Evolutionary conservation across 2,329 filamentous ascomycete species (phyloP).

Genomic region (Zymoseptoria passerinii): DNA sequence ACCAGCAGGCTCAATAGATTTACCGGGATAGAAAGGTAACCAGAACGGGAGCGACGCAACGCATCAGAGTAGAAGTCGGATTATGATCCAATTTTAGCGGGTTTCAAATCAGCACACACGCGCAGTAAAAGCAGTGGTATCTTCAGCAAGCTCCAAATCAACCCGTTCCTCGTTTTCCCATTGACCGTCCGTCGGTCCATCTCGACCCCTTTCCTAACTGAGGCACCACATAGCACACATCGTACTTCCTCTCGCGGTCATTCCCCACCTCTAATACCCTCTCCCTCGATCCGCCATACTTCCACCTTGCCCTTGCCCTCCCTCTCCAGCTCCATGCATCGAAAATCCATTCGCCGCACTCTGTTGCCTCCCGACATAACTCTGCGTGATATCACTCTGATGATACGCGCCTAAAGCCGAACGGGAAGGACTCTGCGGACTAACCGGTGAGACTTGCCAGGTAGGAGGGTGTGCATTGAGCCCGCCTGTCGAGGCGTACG

Average conservation of each 20-base stretch:
- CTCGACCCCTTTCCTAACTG: not conserved
- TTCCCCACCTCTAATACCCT: not conserved
- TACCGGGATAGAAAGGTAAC: too few species aligned
- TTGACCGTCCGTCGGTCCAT: not conserved
- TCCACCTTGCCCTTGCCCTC: conserved; percentile 9
- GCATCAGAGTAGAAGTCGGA: not conserved
- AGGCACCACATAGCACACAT: not conserved
- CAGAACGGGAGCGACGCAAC: not conserved
- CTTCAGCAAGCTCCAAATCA: not conserved
- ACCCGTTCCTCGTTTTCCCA: not conserved
- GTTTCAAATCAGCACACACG: not conserved
- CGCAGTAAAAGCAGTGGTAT: not conserved
- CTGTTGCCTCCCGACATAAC: conserved; percentile 37
- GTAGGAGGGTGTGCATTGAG: not conserved
- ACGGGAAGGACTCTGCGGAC: conserved; percentile 11
- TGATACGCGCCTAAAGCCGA: conserved; percentile 24
- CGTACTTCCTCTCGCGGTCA: too few species aligned
- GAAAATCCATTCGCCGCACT: conserved; percentile 37
- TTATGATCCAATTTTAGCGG: not conserved
- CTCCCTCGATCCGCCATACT: conserved; percentile 13
- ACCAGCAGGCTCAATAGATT: too few species aligned
- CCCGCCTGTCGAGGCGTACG: conserved; percentile 13
- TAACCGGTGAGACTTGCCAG: conserved; percentile 9
- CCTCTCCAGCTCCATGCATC: conserved; percentile 35
- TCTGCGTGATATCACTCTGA: conserved; percentile 30